Base-by-base conservation (phyloP, 345 rosid genomes). In the Euphorbia lathyris region DNA sequence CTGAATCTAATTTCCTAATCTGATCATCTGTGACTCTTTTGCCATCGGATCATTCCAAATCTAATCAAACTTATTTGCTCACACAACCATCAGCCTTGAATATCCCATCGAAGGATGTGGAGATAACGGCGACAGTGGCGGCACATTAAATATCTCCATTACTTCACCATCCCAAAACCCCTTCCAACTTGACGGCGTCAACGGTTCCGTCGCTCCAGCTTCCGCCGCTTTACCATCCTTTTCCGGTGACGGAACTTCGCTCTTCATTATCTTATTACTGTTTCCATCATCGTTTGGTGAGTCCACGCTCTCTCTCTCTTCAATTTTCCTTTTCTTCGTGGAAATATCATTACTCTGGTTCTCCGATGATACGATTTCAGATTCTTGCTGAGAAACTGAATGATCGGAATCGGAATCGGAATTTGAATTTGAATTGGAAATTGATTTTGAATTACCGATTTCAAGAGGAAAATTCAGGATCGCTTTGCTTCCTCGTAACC, bases 121-220 rank as follows among this genome's bases (percentile, higher is more conserved):
- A 51, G 97, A 89, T 72, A 85, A 79, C 70, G 98, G 97, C 69
- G 98, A 90, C 52, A 94, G 74, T 75, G 87, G 95, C 3, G 98
- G 96, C 55, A 94, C 78, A 34, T 81, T 88, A 69, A 91, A 91
- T 40, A 89, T 84, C 7, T 91, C 86, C 58, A 78, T 85, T 8
- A 78, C 85, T 50, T 83, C 94, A 5, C 75, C 48, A 45, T 94
- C 96, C 96, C 96, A 94, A 73, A 90, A 78, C 22, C 89, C 91
- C 76, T 67, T 85, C 98, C 98, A 94, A 76, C 83, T 84, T 25
- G 98, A 94, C 83, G 97, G 97, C 80, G 98, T 94, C 60, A 90
- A 83, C 23, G 94, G 91, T n/a, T 84, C 76, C 72, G 75, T 34
- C 19, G 50, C 62, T 34, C 22, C 25, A 0, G 13, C 66, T 14